These are phyloP conservation scores for Ogataea thermomethanolica DNA, from an alignment of 805 yeast genomes.

Conservation along the genomic window DNA sequence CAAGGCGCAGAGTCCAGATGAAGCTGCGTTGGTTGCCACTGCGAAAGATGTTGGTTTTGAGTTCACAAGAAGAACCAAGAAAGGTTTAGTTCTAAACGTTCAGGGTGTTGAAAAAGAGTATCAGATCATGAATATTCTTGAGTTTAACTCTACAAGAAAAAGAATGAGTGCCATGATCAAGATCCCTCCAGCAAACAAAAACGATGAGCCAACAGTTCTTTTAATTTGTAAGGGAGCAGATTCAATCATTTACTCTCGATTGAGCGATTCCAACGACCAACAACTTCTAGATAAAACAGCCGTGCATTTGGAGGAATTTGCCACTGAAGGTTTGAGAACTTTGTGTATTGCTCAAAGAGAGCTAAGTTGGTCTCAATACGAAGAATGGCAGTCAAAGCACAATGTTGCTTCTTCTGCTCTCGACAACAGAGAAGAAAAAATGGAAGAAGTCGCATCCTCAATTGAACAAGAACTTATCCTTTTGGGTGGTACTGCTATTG, in stretches of 20 bases:
- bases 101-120: slow-evolving; percentile 71
- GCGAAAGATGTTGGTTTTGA: slow-evolving; percentile 76
- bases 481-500: slow-evolving; percentile 84
- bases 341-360: slow-evolving; percentile 74
- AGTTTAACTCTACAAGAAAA: slow-evolving; percentile 80
- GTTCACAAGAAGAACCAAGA: slow-evolving; percentile 62
- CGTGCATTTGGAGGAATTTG: slow-evolving; percentile 69
- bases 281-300: slow-evolving; percentile 57
- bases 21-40: slow-evolving; percentile 79
- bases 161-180: slow-evolving; percentile 83
- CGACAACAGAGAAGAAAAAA: slow-evolving; percentile 58
- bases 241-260: slow-evolving; percentile 68
- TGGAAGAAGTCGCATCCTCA: slow-evolving; percentile 72
- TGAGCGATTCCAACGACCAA: slow-evolving; percentile 45
- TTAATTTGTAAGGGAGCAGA: slow-evolving; percentile 85
- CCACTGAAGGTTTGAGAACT: slow-evolving; percentile 81
- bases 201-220: slow-evolving; percentile 54
- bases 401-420: slow-evolving; percentile 63
- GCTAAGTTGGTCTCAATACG: slow-evolving; percentile 57
- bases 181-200: slow-evolving; percentile 47
- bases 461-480: slow-evolving; percentile 64
- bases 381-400: slow-evolving; percentile 60
- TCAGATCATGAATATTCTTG: slow-evolving; percentile 66
- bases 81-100: slow-evolving; percentile 61
- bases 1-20: slow-evolving; percentile 84